Evolutionary conservation across 495 filamentous ascomycete species (phyloP), one percentile per base, ranked within the genome.

Genomic region (Lasiosphaeria hispida): DNA sequence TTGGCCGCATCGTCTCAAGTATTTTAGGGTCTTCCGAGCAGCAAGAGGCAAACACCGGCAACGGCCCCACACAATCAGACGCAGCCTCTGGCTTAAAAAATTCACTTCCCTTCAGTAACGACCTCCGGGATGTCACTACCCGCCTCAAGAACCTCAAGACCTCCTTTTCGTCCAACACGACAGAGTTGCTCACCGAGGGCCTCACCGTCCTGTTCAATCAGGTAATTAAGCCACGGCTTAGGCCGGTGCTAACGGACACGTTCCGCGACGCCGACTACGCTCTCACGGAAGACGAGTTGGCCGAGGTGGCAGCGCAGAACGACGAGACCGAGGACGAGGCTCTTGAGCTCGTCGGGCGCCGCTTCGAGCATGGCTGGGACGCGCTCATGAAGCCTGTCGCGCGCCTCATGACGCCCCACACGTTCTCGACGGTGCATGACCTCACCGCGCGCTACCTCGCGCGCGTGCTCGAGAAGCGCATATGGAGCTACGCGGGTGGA

Each of bases 221-320:
- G 61, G 87, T 96, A 30, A 77, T 97, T 64, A 94, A 94, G 63
- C 85, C 87, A 34, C 89, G 91, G 17, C 79, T 98, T 18, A 86
- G 94, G 2, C 91, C 91, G 0, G 83, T 96, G 34, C 80, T 97
- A 11, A 81, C 86, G 30, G 92, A 97, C 58, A 82, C 92, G 5
- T 98, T 96, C 78, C 86, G 92, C 18, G 92, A 96, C 68, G 86
- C 90, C 37, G 91, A 96, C 69, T 98, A 98, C 76, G 67, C 69
- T 42, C 69, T 79, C 6, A 71, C 71, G 1, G 75, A 80, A 64
- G 81, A 82, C 2, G 80, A 83, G 44, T 67, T 80, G 8, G 70
- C 66, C 23, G 81, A 83, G 41, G 63, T 76, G 13, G 76, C 75
- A 0, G 68, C 66, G 10, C 68, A 77, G 50, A 73, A 78, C 52